Percentiles rank a stretch among this genome's conserved stretches.
phyloP scores from a whole-genome alignment of 23 red algal genomes.

The Pyropia yezoensis region DNA sequence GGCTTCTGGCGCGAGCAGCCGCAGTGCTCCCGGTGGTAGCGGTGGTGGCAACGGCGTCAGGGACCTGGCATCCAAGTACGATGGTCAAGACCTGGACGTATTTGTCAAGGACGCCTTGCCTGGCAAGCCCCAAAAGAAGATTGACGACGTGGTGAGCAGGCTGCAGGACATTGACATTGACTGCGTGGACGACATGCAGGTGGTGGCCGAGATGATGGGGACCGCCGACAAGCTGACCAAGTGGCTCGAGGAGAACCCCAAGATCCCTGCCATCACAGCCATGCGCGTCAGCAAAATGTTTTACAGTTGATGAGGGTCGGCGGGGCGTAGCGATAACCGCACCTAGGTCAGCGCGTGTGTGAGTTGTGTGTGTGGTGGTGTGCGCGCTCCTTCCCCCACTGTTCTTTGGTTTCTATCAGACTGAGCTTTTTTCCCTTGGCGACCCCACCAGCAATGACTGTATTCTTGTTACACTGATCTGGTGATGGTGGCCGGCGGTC shows the following conservation, averaged over 20 bases:
- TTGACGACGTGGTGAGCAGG: slow-evolving; percentile 66
- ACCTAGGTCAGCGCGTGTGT: too few relatives aligned
- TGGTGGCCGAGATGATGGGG: slow-evolving; percentile 49
- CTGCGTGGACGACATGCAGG: slow-evolving; percentile 71
- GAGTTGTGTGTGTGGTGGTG: too few relatives aligned
- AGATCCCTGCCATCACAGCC: slow-evolving; percentile 48
- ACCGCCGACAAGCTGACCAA: slow-evolving; percentile 30
- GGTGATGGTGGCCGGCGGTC: too few relatives aligned
- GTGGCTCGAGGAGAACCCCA: slow-evolving; percentile 54
- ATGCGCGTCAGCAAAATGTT: slow-evolving; percentile 64
- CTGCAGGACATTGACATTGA: slow-evolving; percentile 73
- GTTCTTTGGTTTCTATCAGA: too few relatives aligned
- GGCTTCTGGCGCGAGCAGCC: neutral
- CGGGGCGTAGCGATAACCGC: too few relatives aligned
- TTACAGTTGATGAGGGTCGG: slow-evolving; percentile 1
- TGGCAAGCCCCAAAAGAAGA: slow-evolving; percentile 66
- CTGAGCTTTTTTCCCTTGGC: too few relatives aligned
- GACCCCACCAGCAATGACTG: too few relatives aligned
- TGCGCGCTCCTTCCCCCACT: too few relatives aligned
- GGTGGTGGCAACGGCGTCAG: neutral
- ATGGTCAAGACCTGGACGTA: slow-evolving; percentile 30
- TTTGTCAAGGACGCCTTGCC: slow-evolving; percentile 57
- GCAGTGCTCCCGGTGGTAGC: neutral
- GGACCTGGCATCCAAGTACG: slow-evolving; percentile 44
- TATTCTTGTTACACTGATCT: too few relatives aligned